These are phyloP conservation scores for Centaurea solstitialis DNA, from an alignment of 129 eudicot species.

Conservation along the genomic window DNA sequence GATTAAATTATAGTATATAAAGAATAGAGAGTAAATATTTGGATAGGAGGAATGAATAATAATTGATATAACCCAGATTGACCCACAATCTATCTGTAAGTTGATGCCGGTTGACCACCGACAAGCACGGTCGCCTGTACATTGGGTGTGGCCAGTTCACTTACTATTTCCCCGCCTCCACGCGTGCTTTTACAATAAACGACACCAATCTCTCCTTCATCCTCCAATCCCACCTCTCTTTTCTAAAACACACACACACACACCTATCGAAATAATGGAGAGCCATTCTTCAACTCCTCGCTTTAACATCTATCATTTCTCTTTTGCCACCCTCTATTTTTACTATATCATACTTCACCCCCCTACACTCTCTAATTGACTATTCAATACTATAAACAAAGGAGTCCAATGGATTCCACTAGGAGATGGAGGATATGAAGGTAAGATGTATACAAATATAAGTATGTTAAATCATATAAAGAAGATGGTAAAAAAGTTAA, in stretches of 20 bases:
- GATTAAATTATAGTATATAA: no score
- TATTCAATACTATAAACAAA: not conserved
- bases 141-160: constrained; percentile 29
- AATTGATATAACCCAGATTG: constrained; percentile 22
- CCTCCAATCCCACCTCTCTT: constrained; percentile 8
- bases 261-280: constrained; percentile 15
- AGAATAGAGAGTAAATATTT: not conserved
- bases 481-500: no score
- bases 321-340: not conserved
- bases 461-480: no score
- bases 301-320: not conserved
- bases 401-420: no score
- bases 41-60: constrained; percentile 13
- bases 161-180: constrained; percentile 26
- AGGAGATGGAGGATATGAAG: not conserved
- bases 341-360: not conserved
- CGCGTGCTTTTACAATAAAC: constrained; percentile 22
- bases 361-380: not conserved
- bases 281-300: constrained; percentile 10
- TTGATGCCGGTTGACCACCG: constrained; percentile 48
- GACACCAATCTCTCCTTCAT: constrained; percentile 6
- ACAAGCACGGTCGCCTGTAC: constrained; percentile 28
- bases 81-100: constrained; percentile 25
- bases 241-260: not conserved
- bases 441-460: not conserved